A percentile compares a stretch with the other conserved stretches of the same genome.
These are phyloP conservation scores for Psilocybe cyanescens DNA, from an alignment of 768 basidiomycete genomes.

Conservation along the genomic window DNA sequence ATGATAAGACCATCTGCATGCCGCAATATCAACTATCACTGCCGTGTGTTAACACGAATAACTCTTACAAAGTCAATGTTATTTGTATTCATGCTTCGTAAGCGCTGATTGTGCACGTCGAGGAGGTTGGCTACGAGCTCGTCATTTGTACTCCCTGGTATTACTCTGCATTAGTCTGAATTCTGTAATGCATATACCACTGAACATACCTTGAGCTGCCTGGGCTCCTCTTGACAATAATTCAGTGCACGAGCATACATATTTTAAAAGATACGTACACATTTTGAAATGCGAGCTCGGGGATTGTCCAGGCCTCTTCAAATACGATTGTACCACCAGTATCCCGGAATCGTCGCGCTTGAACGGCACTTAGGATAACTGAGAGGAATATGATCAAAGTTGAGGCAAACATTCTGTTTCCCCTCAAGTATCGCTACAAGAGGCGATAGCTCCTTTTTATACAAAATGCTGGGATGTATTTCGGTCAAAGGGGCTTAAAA, in stretches of 20 bases:
- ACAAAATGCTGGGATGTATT: too few species aligned
- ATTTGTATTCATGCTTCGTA: constrained; percentile 39
- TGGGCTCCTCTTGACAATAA: neutral
- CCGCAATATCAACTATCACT: neutral
- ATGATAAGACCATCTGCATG: constrained; percentile 43
- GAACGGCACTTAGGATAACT: neutral
- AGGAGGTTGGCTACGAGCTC: constrained; percentile 37
- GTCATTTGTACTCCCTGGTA: constrained; percentile 32
- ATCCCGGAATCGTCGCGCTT: constrained; percentile 31
- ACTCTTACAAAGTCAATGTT: constrained; percentile 38
- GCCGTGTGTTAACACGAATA: neutral
- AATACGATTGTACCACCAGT: constrained; percentile 41
- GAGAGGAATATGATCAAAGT: too few species aligned
- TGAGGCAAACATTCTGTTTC: neutral
- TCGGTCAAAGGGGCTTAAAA: too few species aligned
- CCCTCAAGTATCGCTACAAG: too few species aligned
- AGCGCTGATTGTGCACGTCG: constrained; percentile 42
- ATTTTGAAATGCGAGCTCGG: constrained; percentile 28
- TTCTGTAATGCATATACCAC: neutral
- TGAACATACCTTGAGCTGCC: neutral
- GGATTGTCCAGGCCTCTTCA: constrained; percentile 44
- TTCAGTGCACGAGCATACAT: neutral
- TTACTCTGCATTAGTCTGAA: neutral
- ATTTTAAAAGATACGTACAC: neutral
- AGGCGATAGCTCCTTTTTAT: too few species aligned